phyloP scores from a whole-genome alignment of 495 filamentous ascomycete genomes.

The Hypoxylon subgilvum region DNA sequence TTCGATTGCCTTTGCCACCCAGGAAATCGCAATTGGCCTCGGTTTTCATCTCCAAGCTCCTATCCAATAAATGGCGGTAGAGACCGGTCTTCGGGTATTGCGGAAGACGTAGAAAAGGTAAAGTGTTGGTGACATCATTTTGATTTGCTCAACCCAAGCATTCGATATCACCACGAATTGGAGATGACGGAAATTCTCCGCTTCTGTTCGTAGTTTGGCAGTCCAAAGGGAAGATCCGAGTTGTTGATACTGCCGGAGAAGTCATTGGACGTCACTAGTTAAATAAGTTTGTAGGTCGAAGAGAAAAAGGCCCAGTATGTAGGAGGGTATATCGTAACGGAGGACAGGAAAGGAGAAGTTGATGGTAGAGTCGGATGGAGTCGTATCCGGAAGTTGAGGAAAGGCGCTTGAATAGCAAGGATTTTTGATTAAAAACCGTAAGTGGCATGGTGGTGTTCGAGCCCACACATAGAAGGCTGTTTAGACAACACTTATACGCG shows the following conservation, averaged over 20 bases:
- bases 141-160: not conserved
- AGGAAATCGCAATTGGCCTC: conserved; percentile 2
- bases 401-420: conserved; percentile 12
- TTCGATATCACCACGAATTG: not conserved
- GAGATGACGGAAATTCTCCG: not conserved
- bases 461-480: not conserved
- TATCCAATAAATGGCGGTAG: conserved; percentile 36
- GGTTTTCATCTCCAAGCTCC: conserved; percentile 34
- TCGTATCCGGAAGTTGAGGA: conserved; percentile 6
- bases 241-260: conserved; percentile 1
- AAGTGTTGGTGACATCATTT: not conserved
- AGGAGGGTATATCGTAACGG: conserved; percentile 30
- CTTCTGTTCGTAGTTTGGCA: conserved; percentile 4
- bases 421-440: conserved; percentile 7
- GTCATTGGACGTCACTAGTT: not conserved
- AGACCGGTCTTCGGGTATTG: conserved; percentile 22
- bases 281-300: conserved; percentile 21
- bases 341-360: conserved; percentile 20
- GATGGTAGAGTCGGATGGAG: conserved; percentile 1
- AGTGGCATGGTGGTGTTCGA: not conserved
- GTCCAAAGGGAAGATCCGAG: conserved; percentile 14
- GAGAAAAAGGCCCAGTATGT: conserved; percentile 17
- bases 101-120: conserved; percentile 9
- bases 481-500: not conserved
- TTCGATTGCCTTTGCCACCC: not conserved